Evolutionary conservation across 2,329 filamentous ascomycete species (phyloP).

Genomic region (Calonectria pseudoreteaudii): DNA sequence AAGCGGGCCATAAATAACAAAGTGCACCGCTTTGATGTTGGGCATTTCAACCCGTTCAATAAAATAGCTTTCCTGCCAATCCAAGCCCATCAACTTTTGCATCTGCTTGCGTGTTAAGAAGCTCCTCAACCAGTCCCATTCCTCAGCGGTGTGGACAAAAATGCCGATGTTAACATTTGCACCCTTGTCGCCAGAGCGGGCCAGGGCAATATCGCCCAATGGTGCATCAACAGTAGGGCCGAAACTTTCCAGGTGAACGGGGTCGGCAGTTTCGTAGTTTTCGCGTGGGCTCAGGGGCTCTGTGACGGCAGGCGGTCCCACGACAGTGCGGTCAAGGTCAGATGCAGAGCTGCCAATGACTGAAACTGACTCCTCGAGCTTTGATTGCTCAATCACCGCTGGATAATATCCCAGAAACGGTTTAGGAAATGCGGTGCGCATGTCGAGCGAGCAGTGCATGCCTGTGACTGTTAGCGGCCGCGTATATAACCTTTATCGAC

Average conservation of each 20-base stretch:
- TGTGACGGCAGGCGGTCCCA: neutral
- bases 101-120: slow-evolving; percentile 55
- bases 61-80: neutral
- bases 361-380: neutral
- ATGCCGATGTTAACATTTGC: slow-evolving; percentile 58
- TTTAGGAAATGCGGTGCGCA: neutral
- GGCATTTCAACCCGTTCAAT: neutral
- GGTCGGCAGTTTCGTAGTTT: slow-evolving; percentile 40
- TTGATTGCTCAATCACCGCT: neutral
- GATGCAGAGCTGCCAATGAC: neutral
- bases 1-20: neutral
- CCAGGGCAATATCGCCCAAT: slow-evolving; percentile 46
- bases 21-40: neutral
- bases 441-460: neutral
- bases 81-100: slow-evolving; percentile 47
- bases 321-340: neutral
- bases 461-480: neutral
- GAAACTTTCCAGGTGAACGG: slow-evolving; percentile 38
- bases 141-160: slow-evolving; percentile 56
- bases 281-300: slow-evolving; percentile 28
- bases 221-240: slow-evolving; percentile 43
- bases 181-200: slow-evolving; percentile 55
- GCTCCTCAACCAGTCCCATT: slow-evolving; percentile 58
- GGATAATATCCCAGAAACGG: neutral
- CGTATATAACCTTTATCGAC: too few species aligned